Conservation (phyloP, 441 rosid species). For the Bocquillonia castaneifolia region DNA sequence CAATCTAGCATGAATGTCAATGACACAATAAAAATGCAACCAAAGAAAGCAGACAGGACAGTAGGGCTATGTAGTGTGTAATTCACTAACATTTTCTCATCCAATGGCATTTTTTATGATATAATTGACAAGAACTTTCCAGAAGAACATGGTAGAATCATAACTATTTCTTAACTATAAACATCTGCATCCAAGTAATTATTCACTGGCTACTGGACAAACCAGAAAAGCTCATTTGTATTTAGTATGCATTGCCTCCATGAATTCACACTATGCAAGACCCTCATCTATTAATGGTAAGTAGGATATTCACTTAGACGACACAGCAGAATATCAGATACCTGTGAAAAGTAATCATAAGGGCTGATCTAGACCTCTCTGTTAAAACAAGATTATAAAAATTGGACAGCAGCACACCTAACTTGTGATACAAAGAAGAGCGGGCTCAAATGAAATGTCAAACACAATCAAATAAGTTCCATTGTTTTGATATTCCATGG, state of each 20-base stretch:
- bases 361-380: background rate
- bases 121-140: background rate
- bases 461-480: background rate
- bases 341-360: background rate
- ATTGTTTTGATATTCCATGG: no score
- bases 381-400: background rate
- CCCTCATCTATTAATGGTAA: no score
- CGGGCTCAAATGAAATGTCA: background rate
- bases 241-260: no score
- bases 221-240: no score
- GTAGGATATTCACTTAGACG: no score
- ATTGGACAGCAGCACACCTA: background rate
- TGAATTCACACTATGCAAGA: no score
- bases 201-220: no score
- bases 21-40: background rate
- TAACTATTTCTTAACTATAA: background rate
- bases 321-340: background rate
- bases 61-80: background rate
- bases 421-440: background rate
- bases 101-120: background rate
- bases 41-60: background rate
- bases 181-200: background rate
- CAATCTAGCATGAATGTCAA: background rate
- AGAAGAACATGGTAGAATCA: background rate
- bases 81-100: background rate